Conservation (phyloP, 805 yeast genomes). For the Yarrowia sp. region DNA sequence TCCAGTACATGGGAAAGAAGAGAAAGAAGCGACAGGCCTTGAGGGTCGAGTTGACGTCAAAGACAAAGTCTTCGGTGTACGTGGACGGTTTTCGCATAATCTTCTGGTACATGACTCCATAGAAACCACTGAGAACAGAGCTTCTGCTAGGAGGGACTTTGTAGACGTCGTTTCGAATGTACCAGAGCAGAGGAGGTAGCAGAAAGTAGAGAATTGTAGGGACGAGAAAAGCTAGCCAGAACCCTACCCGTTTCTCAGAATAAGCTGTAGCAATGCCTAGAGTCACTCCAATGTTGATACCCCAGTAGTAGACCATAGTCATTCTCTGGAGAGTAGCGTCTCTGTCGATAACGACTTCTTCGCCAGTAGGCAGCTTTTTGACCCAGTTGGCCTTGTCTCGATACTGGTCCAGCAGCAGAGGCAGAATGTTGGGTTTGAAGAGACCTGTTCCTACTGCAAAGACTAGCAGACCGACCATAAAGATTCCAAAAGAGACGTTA, state of each 20-base stretch:
- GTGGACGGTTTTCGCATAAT: neutral
- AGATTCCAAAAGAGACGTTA: constrained; percentile 38
- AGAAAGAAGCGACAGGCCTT: constrained; percentile 60
- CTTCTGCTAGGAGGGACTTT: constrained; percentile 36
- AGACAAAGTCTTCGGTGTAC: constrained; percentile 49
- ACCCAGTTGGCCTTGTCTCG: constrained; percentile 53
- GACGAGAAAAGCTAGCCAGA: constrained; percentile 52
- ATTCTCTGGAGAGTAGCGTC: constrained; percentile 40
- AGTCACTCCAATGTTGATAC: constrained; percentile 55
- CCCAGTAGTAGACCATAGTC: constrained; percentile 51
- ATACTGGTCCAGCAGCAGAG: constrained; percentile 45
- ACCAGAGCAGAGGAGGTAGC: constrained; percentile 49
- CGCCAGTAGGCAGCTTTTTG: constrained; percentile 50
- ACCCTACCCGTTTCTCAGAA: constrained; percentile 51
- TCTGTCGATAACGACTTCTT: constrained; percentile 51
- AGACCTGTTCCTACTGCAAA: constrained; percentile 46
- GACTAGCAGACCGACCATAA: constrained; percentile 27
- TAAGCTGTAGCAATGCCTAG: constrained; percentile 52
- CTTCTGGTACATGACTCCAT: neutral
- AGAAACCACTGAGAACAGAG: neutral
- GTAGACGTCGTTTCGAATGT: constrained; percentile 42
- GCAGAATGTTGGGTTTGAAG: constrained; percentile 49
- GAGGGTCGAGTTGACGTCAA: constrained; percentile 59
- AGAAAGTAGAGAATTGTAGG: constrained; percentile 51
- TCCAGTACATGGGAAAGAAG: constrained; percentile 58